Evolutionary conservation across 352 stramenopile species (phyloP).

Genomic region (Phytophthora nicotianae): DNA sequence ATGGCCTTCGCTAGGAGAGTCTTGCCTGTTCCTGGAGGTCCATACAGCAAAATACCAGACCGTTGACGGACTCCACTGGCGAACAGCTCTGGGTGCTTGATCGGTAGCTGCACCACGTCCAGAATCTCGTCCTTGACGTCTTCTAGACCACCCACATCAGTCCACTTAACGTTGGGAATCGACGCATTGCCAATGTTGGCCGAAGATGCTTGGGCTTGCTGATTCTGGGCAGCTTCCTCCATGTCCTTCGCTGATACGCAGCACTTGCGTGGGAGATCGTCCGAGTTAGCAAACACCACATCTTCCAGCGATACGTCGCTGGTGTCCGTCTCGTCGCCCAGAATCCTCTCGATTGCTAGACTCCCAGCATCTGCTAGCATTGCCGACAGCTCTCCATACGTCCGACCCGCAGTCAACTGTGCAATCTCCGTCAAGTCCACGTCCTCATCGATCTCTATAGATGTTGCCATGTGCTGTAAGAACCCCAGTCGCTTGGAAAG

Average conservation of each 20-base stretch:
- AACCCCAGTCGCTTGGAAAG: conserved; percentile 58
- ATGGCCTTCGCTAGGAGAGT: conserved; percentile 96
- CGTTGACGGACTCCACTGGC: conserved; percentile 76
- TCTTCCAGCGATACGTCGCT: conserved; percentile 34
- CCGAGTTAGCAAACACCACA: conserved; percentile 28
- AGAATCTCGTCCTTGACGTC: conserved; percentile 98
- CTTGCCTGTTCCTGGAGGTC: conserved; percentile 92
- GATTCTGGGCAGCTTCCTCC: conserved; percentile 60
- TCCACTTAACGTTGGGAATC: conserved; percentile 97
- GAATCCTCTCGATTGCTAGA: conserved; percentile 54
- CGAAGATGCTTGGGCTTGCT: conserved; percentile 70
- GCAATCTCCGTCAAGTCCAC: conserved; percentile 66
- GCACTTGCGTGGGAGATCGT: conserved; percentile 20
- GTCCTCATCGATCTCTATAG: conserved; percentile 42
- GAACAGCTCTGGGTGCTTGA: conserved; percentile 87
- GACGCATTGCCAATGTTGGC: conserved; percentile 68
- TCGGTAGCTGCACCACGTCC: conserved; percentile 83
- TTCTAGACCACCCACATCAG: conserved; percentile 98
- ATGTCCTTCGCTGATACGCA: conserved; percentile 53
- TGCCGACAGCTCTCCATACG: conserved; percentile 72
- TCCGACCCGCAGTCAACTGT: conserved; percentile 73
- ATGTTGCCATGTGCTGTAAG: conserved; percentile 49
- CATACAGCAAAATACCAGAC: conserved; percentile 85
- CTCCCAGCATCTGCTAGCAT: conserved; percentile 68
- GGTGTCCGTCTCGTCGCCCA: conserved; percentile 26